Evolutionary conservation across 2,329 filamentous ascomycete species (phyloP), one percentile per base, ranked within the genome.

Genomic region (Colletotrichum horii): DNA sequence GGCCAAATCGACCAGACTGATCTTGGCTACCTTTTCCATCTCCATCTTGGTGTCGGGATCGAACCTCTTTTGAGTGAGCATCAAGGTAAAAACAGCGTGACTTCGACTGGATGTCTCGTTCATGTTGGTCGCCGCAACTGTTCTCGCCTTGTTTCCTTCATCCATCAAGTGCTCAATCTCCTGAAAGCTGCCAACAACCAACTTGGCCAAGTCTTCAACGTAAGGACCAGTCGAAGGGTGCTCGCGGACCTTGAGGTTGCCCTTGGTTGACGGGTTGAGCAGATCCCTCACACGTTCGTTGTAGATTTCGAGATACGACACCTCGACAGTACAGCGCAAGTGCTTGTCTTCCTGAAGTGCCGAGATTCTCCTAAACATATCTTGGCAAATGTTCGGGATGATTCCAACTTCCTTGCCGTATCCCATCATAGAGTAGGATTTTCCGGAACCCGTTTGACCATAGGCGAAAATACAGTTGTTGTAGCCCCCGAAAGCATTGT

Each of bases 401-500:
- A 99, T 97, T 84, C 97, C 97, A 74, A 96, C 91, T 82, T 99
- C 96, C 81, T 96, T 94, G 70, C 97, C 97, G 86, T 98, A 99
- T 65, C 97, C 97, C 97, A 99, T 99, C 96, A 99, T 99, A 36
- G 96, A 98, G 85, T 99, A 99, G 19, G 96, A 98, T 87, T 99
- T 99, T 85, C 97, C 97, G 1, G 97, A 98, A 79, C 97, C 97
- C 3, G 97, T 99, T 88, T 99, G 97, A 22, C 97, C 97, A 83
- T 99, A 99, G 16, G 97, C 97, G 83, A 99, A 99, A 82, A 99
- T 99, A 89, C 97, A 99, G 85, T 98, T 99, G 89, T 99, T 98
- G 88, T 98, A 99, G 60, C 97, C 97, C 81, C 96, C 93, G 83
- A 99, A 99, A 22, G 97, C 97, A 91, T 99, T 99, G 87, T 99